Conservation (phyloP, 108 stramenopile species). For the Pseudonitzschia delicatissima region DNA sequence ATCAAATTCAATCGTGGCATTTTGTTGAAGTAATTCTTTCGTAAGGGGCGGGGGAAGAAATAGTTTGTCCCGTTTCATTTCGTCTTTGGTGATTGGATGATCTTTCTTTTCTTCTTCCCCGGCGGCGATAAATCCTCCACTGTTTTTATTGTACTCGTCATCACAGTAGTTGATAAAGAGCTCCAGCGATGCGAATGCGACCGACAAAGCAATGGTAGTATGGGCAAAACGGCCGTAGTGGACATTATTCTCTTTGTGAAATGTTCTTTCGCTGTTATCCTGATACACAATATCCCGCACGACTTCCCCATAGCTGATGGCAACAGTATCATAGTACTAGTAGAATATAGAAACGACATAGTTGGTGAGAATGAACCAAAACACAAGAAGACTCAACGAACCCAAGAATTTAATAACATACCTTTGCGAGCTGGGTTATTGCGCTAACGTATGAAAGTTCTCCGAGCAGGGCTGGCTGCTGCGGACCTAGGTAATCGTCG, state of each 20-base stretch:
- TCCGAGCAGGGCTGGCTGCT: neutral
- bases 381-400: neutral
- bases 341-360: neutral
- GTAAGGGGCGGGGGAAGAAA: slow-evolving; percentile 5
- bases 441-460: neutral
- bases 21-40: neutral
- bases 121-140: neutral
- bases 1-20: neutral
- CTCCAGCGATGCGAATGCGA: neutral
- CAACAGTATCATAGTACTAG: neutral
- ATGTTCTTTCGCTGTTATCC: neutral
- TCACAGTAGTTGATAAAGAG: neutral
- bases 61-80: neutral
- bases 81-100: neutral
- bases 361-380: no score
- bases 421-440: neutral
- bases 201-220: neutral
- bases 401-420: neutral
- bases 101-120: neutral
- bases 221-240: neutral
- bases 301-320: neutral
- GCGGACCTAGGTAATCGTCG: neutral
- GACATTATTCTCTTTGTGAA: neutral
- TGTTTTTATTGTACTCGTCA: neutral
- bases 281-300: neutral